Base-by-base conservation (phyloP, 2,329 filamentous ascomycete genomes). In the Colletotrichum sp. region DNA sequence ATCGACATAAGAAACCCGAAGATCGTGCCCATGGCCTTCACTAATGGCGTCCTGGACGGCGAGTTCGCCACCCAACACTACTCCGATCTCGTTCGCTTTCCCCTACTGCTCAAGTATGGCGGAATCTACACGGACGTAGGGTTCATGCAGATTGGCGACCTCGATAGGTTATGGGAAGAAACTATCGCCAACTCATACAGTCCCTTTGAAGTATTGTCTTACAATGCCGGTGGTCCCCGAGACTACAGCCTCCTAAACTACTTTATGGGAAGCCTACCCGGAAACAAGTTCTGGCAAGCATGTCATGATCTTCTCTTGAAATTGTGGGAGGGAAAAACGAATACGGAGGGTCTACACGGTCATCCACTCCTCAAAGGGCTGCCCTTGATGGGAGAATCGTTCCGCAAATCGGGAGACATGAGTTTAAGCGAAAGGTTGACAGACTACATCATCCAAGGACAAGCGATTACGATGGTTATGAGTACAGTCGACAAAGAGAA, bases 91-190 rank as follows among this genome's bases (percentile, higher is more conserved):
- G 88, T 92, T 5, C 87, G 90, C 1, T 91, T 85, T 78, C 90
- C 91, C 4, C 82, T 92, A 15, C 81, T 92, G n/a, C 83, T 91
- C 13, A 86, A 82, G 71, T 90, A 91, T 77, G 90, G 91, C 63
- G 91, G 90, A 32, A 85, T 91, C 1, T 92, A 91, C 78, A 87
- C 89, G 1, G 90, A 92, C 77, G 90, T 90, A 0, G 90, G 90
- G 0, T 80, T 91, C 77, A 84, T 92, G 76, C 88, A 89, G 74
- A 91, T 92, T 75, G 90, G 90, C 8, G 89, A 92, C 81, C 77
- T 92, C 4, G 87, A 92, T 79, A 79, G 83, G 6, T 80, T 92
- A 12, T 93, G 90, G 90, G 83, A 83, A 64, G 78, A 84, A 66
- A 90, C 87, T 0, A 81, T 92, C 9, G 87, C 81, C 6, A 83